Conservation (phyloP, 208 protist species). For the Crithidia bombi region DNA sequence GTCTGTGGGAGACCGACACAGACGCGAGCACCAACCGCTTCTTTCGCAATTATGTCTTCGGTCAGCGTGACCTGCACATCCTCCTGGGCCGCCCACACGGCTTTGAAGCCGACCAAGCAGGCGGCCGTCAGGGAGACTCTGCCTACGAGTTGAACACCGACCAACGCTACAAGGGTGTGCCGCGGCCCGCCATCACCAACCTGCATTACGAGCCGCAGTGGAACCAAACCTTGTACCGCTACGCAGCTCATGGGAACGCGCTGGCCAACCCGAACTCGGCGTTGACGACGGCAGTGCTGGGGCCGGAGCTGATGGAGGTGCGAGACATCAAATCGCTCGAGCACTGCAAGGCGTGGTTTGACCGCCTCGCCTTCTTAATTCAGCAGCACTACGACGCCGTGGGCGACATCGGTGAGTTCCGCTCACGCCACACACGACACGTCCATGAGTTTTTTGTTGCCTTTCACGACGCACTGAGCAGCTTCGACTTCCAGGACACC, state of each 20-base stretch:
- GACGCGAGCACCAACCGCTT: conserved; percentile 86
- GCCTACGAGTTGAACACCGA: conserved; percentile 76
- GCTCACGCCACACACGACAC: conserved; percentile 82
- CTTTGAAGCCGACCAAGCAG: conserved; percentile 67
- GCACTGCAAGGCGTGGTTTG: conserved; percentile 90
- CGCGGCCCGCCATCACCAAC: conserved; percentile 77
- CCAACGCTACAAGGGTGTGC: conserved; percentile 76
- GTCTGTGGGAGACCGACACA: conserved; percentile 89
- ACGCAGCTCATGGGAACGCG: conserved; percentile 56
- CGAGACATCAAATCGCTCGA: conserved; percentile 84
- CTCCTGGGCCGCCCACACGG: conserved; percentile 75
- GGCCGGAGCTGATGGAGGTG: conserved; percentile 68
- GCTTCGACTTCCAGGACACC: conserved; percentile 83
- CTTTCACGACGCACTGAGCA: conserved; percentile 88
- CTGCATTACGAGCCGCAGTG: conserved; percentile 84
- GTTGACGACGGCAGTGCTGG: conserved; percentile 73
- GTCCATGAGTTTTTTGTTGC: conserved; percentile 90
- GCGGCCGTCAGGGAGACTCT: conserved; percentile 58
- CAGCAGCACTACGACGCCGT: conserved; percentile 88
- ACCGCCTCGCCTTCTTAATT: conserved; percentile 77
- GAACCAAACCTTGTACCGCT: conserved; percentile 78
- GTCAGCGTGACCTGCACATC: conserved; percentile 77
- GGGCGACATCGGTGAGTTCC: conserved; percentile 81
- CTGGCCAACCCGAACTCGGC: conserved; percentile 68
- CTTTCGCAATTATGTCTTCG: conserved; percentile 80